phyloP scores from a whole-genome alignment of 1,139 yeast species.

The Candida albicans region DNA sequence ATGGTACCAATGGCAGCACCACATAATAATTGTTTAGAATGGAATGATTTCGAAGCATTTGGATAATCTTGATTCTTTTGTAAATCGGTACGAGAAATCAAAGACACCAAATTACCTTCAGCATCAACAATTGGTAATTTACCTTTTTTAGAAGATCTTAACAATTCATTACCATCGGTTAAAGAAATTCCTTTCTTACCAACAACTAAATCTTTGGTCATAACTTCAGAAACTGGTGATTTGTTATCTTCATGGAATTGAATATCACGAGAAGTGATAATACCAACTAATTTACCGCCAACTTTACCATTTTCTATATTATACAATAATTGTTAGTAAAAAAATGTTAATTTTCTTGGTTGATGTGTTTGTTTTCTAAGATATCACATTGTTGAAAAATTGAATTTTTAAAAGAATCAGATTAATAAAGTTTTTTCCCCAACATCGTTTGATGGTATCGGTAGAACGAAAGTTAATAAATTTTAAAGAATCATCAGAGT shows the following conservation, averaged over 20 bases:
- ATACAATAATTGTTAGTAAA: conserved; percentile 24
- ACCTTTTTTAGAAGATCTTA: conserved; percentile 94
- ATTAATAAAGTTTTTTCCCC: conserved; percentile 60
- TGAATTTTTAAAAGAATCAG: conserved; percentile 6
- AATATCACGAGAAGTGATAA: conserved; percentile 93
- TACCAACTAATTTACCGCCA: conserved; percentile 91
- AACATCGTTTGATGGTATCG: conserved; percentile 97
- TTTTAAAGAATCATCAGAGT: conserved; percentile 59
- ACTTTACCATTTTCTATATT: conserved; percentile 73
- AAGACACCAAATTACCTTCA: conserved; percentile 74
- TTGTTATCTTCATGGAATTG: conserved; percentile 83
- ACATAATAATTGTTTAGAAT: conserved; percentile 93
- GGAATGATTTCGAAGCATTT: conserved; percentile 87
- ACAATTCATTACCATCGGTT: conserved; percentile 82
- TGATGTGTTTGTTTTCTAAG: background rate
- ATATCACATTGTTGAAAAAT: background rate
- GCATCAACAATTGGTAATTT: conserved; percentile 90
- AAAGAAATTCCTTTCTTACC: conserved; percentile 81
- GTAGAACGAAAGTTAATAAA: conserved; percentile 99
- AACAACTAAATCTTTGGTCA: conserved; percentile 88
- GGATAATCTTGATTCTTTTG: conserved; percentile 95
- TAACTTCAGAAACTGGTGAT: conserved; percentile 68
- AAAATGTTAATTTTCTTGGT: background rate
- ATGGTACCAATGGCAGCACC: conserved; percentile 99
- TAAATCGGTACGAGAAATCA: conserved; percentile 93